Evolutionary conservation across 2,329 filamentous ascomycete species (phyloP), one percentile per base, ranked within the genome.

Genomic region (Blastomyces silverae): DNA sequence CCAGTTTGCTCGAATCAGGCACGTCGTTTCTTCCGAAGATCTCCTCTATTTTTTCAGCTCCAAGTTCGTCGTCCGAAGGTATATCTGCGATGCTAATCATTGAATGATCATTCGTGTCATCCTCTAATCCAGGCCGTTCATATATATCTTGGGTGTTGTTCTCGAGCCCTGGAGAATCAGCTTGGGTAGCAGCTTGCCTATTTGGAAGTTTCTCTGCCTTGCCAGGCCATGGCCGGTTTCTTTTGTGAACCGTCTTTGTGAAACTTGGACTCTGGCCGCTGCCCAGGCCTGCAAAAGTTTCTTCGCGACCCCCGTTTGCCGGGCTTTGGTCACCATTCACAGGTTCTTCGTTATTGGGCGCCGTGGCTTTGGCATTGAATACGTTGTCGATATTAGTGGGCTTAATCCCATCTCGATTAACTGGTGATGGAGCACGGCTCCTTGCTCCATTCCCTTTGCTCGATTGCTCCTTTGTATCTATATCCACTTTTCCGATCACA

Each of bases 251-350:
- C n/a, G 17, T 0, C 25, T 34, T 50, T 22, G 59, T n/a, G 25
- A 48, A 48, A 48, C n/a, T 61, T 34, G 44, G 59, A 8, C 44
- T 44, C 37, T 61, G 42, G 31, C 59, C 59, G 44, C 44, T 61
- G 7, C 59, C 59, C 3, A 61, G 15, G 25, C 25, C 59, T 1
- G 59, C 34, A 28, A 61, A 44, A 6, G 44, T 28, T 37, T 61
- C 44, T 50, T 61, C 59, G 13, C 22, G n/a, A 15, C 28, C 44
- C 13, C 28, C 34, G 2, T 34, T 61, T 20, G 17, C 20, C 11
- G 59, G n/a, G 25, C 22, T 61, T 10, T 34, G 13, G 11, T n/a
- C 44, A 61, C 31, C 5, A 20, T 8, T 61, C 31, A 17, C 28
- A 39, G 8, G 3, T 10, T 28, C 17, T 28, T 8, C 59, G 20